Percentiles rank a stretch among this genome's conserved stretches.
These are phyloP conservation scores for Auriscalpium orientale DNA, from an alignment of 768 basidiomycete species.

Conservation along the genomic window DNA sequence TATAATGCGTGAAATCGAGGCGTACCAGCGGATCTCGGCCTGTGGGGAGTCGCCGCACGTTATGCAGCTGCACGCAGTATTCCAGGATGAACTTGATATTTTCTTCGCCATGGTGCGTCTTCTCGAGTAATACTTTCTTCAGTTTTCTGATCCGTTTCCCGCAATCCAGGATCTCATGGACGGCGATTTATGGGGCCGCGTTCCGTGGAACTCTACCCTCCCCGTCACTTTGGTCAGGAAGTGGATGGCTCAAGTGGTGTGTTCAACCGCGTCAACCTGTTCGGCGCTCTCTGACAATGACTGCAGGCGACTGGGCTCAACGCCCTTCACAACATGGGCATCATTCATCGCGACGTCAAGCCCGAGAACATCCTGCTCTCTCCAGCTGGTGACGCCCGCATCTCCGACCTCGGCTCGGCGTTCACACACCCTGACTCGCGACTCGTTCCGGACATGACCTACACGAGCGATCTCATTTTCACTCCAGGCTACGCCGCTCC, in stretches of 20 bases:
- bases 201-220: background rate
- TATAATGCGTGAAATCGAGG: slow-evolving; percentile 13
- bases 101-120: slow-evolving; percentile 13
- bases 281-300: background rate
- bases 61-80: slow-evolving; percentile 15
- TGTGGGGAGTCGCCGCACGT: slow-evolving; percentile 13
- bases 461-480: slow-evolving; percentile 11
- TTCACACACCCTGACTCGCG: slow-evolving; percentile 10
- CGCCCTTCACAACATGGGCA: slow-evolving; percentile 15
- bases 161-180: slow-evolving; percentile 13
- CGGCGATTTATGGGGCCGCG: background rate
- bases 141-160: background rate
- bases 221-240: background rate
- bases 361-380: slow-evolving; percentile 16
- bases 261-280: background rate
- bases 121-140: background rate
- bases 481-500: slow-evolving; percentile 13
- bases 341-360: slow-evolving; percentile 17
- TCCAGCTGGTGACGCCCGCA: slow-evolving; percentile 11
- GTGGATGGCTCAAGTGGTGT: slow-evolving; percentile 15
- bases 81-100: slow-evolving; percentile 8
- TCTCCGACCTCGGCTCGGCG: slow-evolving; percentile 14
- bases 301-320: slow-evolving; percentile 10
- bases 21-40: slow-evolving; percentile 14
- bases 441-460: slow-evolving; percentile 8